phyloP scores from a whole-genome alignment of 805 yeast species.

The Candida parachauliodes region DNA sequence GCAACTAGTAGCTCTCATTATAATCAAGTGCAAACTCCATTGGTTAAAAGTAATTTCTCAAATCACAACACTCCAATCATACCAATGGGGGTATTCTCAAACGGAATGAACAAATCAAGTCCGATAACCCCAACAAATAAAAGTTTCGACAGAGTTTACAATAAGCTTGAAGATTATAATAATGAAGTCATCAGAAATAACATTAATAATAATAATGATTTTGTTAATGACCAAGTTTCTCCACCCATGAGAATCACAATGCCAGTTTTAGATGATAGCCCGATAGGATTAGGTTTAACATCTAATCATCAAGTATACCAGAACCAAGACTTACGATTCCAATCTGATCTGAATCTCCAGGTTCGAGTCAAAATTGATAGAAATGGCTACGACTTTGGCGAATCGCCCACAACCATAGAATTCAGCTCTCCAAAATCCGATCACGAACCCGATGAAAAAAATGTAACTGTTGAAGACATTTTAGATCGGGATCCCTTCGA shows the following conservation, averaged over 20 bases:
- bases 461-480: slow-evolving; percentile 15
- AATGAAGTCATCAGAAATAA: neutral
- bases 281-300: slow-evolving; percentile 2
- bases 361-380: neutral
- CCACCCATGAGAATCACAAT: no score
- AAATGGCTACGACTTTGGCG: neutral
- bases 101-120: neutral
- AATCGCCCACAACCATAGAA: slow-evolving; percentile 10
- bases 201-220: no score
- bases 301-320: neutral
- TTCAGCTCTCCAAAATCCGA: slow-evolving; percentile 6
- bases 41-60: slow-evolving; percentile 2
- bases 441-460: neutral
- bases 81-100: slow-evolving; percentile 5
- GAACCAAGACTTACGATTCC: neutral
- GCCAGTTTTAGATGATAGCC: no score
- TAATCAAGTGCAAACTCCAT: neutral
- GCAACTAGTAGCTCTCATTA: neutral
- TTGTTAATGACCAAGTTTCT: no score
- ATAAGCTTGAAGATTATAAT: no score
- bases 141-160: neutral
- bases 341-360: slow-evolving; percentile 1
- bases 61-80: slow-evolving; percentile 6
- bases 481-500: slow-evolving; percentile 15
- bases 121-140: slow-evolving; percentile 6